Percentiles rank a stretch among this genome's conserved stretches.
Evolutionary conservation across 164 flowering plant genomes (phyloP).

Genomic region (Malania oleifera): DNA sequence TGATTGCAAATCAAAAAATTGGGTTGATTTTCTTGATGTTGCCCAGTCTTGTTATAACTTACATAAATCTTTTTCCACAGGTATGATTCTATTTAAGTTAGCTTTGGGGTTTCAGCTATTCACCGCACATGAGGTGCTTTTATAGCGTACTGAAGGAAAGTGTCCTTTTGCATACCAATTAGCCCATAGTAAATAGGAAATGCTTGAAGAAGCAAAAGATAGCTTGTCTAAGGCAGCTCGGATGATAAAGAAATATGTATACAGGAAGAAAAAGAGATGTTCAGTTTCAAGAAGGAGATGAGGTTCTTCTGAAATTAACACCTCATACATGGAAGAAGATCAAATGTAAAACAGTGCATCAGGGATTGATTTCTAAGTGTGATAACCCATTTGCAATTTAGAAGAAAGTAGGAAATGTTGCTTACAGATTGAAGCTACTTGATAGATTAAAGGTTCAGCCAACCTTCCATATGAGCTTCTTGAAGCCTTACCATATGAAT

Average conservation of each 20-base stretch:
- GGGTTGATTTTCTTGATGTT: background rate
- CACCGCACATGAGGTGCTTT: background rate
- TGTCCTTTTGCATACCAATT: conserved; percentile 3
- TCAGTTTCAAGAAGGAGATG: conserved; percentile 10
- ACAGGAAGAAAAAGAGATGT: background rate
- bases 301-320: conserved; percentile 9
- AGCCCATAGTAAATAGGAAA: background rate
- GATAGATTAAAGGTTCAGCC: conserved; percentile 19
- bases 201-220: background rate
- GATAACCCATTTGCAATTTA: conserved; percentile 17
- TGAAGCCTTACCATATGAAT: conserved; percentile 9
- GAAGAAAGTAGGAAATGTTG: background rate
- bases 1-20: background rate
- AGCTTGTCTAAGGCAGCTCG: background rate
- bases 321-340: conserved; percentile 16
- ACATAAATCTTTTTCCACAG: background rate
- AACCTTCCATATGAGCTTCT: conserved; percentile 15
- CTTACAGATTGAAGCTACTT: conserved; percentile 13
- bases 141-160: background rate
- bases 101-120: background rate
- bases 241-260: conserved; percentile 8
- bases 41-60: conserved; percentile 4
- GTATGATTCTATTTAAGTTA: conserved; percentile 12
- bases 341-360: background rate
- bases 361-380: conserved; percentile 7